Base-by-base conservation (phyloP, 1,284 basidiomycete genomes). In the Tilletia caries region DNA sequence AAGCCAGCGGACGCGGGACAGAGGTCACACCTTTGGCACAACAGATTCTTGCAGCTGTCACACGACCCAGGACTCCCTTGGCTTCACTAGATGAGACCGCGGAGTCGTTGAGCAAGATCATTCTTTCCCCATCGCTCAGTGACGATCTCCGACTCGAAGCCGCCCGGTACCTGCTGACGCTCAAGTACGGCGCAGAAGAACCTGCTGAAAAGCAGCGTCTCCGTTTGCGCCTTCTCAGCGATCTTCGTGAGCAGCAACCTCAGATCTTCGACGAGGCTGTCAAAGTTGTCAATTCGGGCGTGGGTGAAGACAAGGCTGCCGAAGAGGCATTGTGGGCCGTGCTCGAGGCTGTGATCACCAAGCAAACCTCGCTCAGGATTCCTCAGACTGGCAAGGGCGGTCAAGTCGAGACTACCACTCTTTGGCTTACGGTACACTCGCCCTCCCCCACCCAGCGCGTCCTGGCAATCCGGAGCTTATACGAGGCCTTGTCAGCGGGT, bases 341-440 rank as follows among this genome's bases (percentile, higher is more conserved):
- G 1, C 65, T 79, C 3, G 69, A 74, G 66, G 75, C 76, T 0
- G 73, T 79, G 12, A 69, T 80, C 20, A 48, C 73, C 64, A 62
- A 62, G 58, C 20, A 29, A 3, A 29, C 8, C 29, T n/a, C 10
- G 27, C 58, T 23, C 10, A 25, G 48, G 48, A 20, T 20, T 20
- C 20, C 23, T 50, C 20, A 20, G 48, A 50, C 10, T 18, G 58
- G 29, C 6, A 72, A 78, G 48, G 66, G 67, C 44, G 67, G 48
- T 3, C 50, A 74, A 37, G 70, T 70, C n/a, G 48, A 67, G 44
- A 46, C 70, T 3, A 70, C 73, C 33, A 71, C 76, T 12, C 68
- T 78, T 20, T 81, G 77, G 77, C 76, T 81, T 60, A 77, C 75
- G 12, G 73, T 81, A 44, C 76, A 81, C 67, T 73, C 74, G 27